A percentile compares a stretch with the other conserved stretches of the same genome.
Conservation (phyloP, 257 asterid species). For the Nyctanthes arbortristis region DNA sequence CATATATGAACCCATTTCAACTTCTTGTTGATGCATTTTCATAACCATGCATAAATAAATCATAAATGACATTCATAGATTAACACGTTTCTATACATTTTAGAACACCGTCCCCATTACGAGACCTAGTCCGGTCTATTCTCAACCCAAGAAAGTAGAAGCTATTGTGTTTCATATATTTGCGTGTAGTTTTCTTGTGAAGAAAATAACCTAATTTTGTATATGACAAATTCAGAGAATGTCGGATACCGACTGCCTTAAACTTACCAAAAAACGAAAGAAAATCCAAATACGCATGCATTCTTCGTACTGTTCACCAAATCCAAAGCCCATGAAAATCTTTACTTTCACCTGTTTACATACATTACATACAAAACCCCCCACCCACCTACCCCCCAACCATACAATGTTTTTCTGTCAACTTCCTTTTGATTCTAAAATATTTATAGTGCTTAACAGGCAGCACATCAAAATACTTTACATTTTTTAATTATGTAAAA, state of each 20-base stretch:
- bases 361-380: not conserved
- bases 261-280: slow-evolving; percentile 33
- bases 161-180: not conserved
- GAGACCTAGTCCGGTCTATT: too few relatives aligned
- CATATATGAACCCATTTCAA: too few relatives aligned
- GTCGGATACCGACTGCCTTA: slow-evolving; percentile 44
- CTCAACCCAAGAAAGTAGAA: not conserved
- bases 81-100: too few relatives aligned
- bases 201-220: slow-evolving; percentile 5
- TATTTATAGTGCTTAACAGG: slow-evolving; percentile 41
- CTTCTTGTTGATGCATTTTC: too few relatives aligned
- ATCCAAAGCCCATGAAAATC: slow-evolving; percentile 37
- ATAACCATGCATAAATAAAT: too few relatives aligned
- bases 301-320: slow-evolving; percentile 26
- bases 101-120: too few relatives aligned
- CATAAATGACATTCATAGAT: too few relatives aligned
- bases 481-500: slow-evolving; percentile 36
- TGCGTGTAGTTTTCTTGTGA: slow-evolving; percentile 1
- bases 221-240: slow-evolving; percentile 40
- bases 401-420: not conserved
- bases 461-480: slow-evolving; percentile 32
- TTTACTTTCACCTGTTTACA: slow-evolving; percentile 4
- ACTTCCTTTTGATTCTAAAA: slow-evolving; percentile 1
- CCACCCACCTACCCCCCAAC: not conserved
- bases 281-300: slow-evolving; percentile 70